Percentiles rank a stretch among this genome's conserved stretches.
These are phyloP conservation scores for Podila verticillata DNA, from an alignment of 192 early-diverging fungal species.

Conservation along the genomic window DNA sequence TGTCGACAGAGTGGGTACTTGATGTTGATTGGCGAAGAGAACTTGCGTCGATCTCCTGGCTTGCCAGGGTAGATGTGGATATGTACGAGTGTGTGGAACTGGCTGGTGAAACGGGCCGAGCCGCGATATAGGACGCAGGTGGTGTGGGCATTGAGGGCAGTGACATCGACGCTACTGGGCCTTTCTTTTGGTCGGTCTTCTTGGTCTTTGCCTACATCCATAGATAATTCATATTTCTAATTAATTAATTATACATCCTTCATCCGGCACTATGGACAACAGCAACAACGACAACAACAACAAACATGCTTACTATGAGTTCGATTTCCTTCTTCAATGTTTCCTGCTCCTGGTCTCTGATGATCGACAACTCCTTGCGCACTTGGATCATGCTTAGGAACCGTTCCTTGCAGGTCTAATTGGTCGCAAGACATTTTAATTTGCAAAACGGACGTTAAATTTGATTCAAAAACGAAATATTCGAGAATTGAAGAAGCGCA, in stretches of 20 bases:
- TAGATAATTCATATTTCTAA: too few species aligned
- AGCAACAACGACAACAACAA: background rate
- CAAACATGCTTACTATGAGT: constrained; percentile 12
- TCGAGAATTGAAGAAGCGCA: too few species aligned
- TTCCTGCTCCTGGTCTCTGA: constrained; percentile 42
- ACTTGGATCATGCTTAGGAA: constrained; percentile 42
- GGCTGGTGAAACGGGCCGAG: constrained; percentile 24
- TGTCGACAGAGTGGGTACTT: background rate
- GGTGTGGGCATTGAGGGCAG: constrained; percentile 7
- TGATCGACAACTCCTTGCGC: constrained; percentile 26
- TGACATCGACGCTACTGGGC: background rate
- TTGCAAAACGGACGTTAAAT: background rate
- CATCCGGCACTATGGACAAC: background rate
- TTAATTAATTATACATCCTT: background rate
- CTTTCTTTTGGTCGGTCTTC: background rate
- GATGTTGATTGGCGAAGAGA: constrained; percentile 6
- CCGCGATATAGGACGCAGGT: constrained; percentile 10
- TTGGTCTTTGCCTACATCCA: too few species aligned
- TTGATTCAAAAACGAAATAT: background rate
- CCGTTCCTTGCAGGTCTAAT: constrained; percentile 34
- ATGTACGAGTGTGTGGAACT: constrained; percentile 21
- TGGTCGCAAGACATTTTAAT: too few species aligned
- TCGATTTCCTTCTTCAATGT: constrained; percentile 32
- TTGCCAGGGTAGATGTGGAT: constrained; percentile 21
- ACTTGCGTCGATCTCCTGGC: constrained; percentile 23